Conservation (phyloP, 257 asterid species). For the Solanum ossicruentum region DNA sequence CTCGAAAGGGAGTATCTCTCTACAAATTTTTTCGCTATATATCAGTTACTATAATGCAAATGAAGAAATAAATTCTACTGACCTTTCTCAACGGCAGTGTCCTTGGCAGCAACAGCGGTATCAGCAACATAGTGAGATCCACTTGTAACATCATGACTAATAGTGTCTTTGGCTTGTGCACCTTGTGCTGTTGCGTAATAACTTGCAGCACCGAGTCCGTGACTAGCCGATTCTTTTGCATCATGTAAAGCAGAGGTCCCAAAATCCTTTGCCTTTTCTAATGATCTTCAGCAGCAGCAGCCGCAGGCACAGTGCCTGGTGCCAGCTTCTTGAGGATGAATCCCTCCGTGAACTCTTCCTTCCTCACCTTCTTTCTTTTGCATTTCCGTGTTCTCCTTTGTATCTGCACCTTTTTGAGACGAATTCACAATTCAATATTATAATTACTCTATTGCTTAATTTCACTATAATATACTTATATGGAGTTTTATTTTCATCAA, state of each 20-base stretch:
- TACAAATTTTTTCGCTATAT: neutral
- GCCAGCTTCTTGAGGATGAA: neutral
- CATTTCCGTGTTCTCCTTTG: neutral
- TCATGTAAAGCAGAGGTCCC: neutral
- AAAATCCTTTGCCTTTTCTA: conserved; percentile 15
- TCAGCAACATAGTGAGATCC: neutral
- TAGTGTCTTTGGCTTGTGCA: neutral
- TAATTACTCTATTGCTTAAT: no score
- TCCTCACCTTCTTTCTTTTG: neutral
- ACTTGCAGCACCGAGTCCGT: neutral
- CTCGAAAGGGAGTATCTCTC: neutral
- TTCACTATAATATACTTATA: no score
- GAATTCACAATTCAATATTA: no score
- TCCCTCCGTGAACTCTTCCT: neutral
- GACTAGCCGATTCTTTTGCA: conserved; percentile 5
- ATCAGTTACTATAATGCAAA: no score
- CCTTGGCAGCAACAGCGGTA: neutral
- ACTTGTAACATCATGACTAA: neutral
- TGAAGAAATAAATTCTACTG: neutral
- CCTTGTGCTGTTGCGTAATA: conserved; percentile 3
- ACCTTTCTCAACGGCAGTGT: conserved; percentile 8
- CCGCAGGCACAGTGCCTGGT: neutral
- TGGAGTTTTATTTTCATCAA: no score
- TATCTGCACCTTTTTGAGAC: neutral
- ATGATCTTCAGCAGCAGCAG: conserved; percentile 14